Conservation (phyloP, 2,329 filamentous ascomycete species). For the Botryotinia calthae region DNA sequence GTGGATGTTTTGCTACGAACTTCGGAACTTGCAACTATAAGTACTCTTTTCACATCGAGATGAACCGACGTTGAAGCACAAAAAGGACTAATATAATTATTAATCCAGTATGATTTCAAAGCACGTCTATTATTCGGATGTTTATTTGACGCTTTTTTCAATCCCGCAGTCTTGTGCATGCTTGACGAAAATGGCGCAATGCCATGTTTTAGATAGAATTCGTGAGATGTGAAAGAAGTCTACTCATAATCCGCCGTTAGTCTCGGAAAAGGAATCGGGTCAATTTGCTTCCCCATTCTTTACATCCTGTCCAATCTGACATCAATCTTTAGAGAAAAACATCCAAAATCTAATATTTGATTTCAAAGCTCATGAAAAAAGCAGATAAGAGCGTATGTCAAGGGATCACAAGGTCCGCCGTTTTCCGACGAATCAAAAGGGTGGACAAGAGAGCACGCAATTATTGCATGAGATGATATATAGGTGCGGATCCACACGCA, state of each 20-base stretch:
- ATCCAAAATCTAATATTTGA: background rate
- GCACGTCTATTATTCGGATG: conserved; percentile 1
- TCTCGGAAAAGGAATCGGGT: background rate
- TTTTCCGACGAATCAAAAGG: conserved; percentile 13
- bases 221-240: too few relatives aligned
- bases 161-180: conserved; percentile 9
- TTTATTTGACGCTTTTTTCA: background rate
- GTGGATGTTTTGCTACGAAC: background rate
- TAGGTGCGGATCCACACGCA: background rate
- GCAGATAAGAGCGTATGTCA: background rate
- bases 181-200: conserved; percentile 14
- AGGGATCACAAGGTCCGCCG: background rate
- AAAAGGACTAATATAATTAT: background rate
- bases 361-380: background rate
- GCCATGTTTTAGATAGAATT: background rate
- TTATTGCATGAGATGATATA: conserved; percentile 16
- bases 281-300: background rate
- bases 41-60: background rate
- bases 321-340: background rate
- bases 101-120: conserved; percentile 19
- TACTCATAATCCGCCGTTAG: background rate
- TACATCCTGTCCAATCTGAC: background rate
- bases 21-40: background rate
- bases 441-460: conserved; percentile 12
- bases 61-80: background rate